Base-by-base conservation (phyloP, 768 basidiomycete genomes). In the Clitopilus passeckerianus region DNA sequence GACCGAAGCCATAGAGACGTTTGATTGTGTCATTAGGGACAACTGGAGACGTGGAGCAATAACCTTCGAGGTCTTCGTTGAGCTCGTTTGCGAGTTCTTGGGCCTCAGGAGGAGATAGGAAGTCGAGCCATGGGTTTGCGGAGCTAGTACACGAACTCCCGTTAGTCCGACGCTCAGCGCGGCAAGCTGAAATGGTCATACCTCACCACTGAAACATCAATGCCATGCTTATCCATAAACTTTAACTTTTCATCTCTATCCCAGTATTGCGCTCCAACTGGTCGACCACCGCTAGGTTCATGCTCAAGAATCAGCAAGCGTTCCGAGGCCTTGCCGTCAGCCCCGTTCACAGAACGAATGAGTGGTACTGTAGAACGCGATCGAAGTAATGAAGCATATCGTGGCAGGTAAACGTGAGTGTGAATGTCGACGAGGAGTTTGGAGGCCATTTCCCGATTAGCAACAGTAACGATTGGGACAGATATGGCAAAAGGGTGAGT, bases 71-170 rank as follows among this genome's bases (percentile, higher is more conserved):
- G 66, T 93, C 90, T 34, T 76, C 68, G 68, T 95, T 95, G 46
- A 95, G 76, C 54, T 87, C 80, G n/a, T 69, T 71, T 0, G 92
- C 91, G 16, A 94, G 79, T 12, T 69, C 67, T 54, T 81, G 77
- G 8, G 93, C 93, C 44, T 87, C 82, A 23, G 81, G 67, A 9
- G 89, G 82, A 5, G 87, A 71, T 22, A 95, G 80, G 67, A 94
- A 95, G 71, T 95, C 93, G 34, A 95, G 82, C 93, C 93, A 95
- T 8, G 93, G 93, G 67, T 95, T 95, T 24, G 93, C 93, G 23
- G 90, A 83, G 69, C 91, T 92, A 64, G 24, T 59, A n/a, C 23
- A 43, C 33, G 35, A 10, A 30, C 27, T 30, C 27, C 27, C 20
- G n/a, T 50, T n/a, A 50, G 46, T 50, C 46, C n/a, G 46, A 50